Conservation (phyloP, 192 early-diverging fungal species). For the Chytriomyces hyalinus region DNA sequence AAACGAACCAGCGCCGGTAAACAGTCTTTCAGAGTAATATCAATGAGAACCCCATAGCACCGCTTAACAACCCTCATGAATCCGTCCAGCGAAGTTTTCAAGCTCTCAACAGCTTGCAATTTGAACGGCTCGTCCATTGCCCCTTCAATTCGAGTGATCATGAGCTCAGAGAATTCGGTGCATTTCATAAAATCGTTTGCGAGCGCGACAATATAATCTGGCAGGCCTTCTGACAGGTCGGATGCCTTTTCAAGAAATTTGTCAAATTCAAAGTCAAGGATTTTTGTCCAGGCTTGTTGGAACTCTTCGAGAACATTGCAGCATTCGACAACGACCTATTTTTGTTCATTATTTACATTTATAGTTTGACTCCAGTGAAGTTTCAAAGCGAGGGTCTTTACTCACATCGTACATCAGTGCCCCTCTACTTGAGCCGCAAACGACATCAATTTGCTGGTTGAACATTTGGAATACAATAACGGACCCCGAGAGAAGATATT, state of each 20-base stretch:
- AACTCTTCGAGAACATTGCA: slow-evolving; percentile 75
- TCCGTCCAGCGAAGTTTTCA: slow-evolving; percentile 81
- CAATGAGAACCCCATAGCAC: slow-evolving; percentile 75
- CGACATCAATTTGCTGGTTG: slow-evolving; percentile 95
- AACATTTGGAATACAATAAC: slow-evolving; percentile 97
- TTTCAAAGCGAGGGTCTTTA: background rate
- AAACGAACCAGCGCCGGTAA: slow-evolving; percentile 74
- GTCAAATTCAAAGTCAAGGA: slow-evolving; percentile 75
- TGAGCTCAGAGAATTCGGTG: slow-evolving; percentile 88
- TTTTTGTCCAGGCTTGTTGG: slow-evolving; percentile 80
- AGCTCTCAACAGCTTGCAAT: slow-evolving; percentile 39
- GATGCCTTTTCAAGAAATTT: slow-evolving; percentile 79
- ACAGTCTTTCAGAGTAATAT: slow-evolving; percentile 85
- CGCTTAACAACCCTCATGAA: slow-evolving; percentile 88
- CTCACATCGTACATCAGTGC: slow-evolving; percentile 84
- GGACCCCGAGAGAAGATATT: slow-evolving; percentile 82
- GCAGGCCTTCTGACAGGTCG: slow-evolving; percentile 82
- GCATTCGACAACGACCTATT: slow-evolving; percentile 64
- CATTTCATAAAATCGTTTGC: slow-evolving; percentile 93
- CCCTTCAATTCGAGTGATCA: slow-evolving; percentile 59
- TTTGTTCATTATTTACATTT: slow-evolving; percentile 38
- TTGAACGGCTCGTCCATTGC: slow-evolving; percentile 47
- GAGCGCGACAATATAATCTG: slow-evolving; percentile 94
- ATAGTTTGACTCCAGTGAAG: background rate
- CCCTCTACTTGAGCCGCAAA: slow-evolving; percentile 82